These are phyloP conservation scores for Magnolia sinica DNA, from an alignment of 164 flowering plant species.

Conservation along the genomic window DNA sequence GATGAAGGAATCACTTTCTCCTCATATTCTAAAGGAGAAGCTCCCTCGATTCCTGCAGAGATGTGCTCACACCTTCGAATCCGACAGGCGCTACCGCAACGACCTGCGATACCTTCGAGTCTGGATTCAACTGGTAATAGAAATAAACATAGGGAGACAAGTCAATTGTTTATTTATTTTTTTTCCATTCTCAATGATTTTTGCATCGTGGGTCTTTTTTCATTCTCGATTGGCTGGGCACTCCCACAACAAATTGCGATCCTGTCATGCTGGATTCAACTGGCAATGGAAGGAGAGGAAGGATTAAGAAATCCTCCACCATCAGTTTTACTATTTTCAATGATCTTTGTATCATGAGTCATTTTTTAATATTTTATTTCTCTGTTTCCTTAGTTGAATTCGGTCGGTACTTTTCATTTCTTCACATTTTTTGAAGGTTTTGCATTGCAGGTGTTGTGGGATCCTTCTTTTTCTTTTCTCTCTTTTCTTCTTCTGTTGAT, in stretches of 20 bases:
- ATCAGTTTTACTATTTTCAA: neutral
- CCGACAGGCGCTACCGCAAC: conserved; percentile 63
- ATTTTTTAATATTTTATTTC: neutral
- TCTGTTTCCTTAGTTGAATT: neutral
- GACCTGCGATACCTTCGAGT: conserved; percentile 83
- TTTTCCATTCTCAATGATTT: neutral
- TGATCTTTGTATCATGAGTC: neutral
- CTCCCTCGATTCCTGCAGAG: conserved; percentile 93
- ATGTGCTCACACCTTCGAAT: conserved; percentile 61
- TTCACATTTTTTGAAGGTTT: neutral
- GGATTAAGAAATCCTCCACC: neutral
- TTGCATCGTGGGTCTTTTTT: neutral
- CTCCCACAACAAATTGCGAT: neutral
- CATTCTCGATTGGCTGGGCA: neutral
- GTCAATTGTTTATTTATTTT: neutral
- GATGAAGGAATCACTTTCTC: conserved; percentile 62
- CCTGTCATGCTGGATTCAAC: neutral
- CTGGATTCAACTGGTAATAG: conserved; percentile 84
- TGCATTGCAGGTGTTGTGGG: neutral
- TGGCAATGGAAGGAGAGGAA: neutral
- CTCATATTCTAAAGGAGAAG: conserved; percentile 61
- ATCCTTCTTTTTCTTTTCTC: neutral
- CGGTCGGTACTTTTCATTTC: neutral
- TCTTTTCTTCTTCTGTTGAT: neutral
- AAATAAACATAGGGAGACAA: neutral